These are phyloP conservation scores for Pestalotiopsis sp. DNA, from an alignment of 2,329 filamentous ascomycete species.

Conservation along the genomic window DNA sequence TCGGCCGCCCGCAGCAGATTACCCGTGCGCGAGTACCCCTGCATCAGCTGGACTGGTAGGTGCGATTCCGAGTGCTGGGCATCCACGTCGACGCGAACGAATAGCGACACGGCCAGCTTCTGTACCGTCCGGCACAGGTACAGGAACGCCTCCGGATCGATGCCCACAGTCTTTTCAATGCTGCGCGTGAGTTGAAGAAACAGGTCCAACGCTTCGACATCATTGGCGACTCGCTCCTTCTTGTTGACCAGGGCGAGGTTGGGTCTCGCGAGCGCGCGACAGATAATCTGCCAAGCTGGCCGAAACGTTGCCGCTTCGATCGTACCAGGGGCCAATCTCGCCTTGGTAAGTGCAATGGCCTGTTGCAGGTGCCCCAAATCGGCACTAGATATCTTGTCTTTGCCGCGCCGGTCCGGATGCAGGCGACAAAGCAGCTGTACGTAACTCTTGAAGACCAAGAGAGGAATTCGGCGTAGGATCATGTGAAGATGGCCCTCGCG, in stretches of 20 bases:
- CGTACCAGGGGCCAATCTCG: slow-evolving; percentile 26
- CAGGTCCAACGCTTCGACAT: slow-evolving; percentile 30
- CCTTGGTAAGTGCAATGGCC: slow-evolving; percentile 34
- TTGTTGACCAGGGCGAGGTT: slow-evolving; percentile 31
- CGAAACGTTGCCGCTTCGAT: slow-evolving; percentile 33
- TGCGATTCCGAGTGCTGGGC: neutral
- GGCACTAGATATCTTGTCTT: slow-evolving; percentile 19
- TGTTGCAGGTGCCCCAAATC: slow-evolving; percentile 30
- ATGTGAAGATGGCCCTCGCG: slow-evolving; percentile 20
- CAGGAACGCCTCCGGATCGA: slow-evolving; percentile 37
- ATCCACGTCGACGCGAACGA: slow-evolving; percentile 12
- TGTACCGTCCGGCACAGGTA: slow-evolving; percentile 35
- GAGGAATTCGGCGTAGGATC: slow-evolving; percentile 31
- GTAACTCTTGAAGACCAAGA: slow-evolving; percentile 49
- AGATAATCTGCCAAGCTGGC: slow-evolving; percentile 44
- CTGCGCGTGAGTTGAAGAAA: slow-evolving; percentile 32
- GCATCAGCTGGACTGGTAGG: neutral
- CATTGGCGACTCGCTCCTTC: slow-evolving; percentile 19
- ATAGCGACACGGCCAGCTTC: slow-evolving; percentile 27
- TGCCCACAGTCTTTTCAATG: slow-evolving; percentile 29
- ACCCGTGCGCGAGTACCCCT: neutral
- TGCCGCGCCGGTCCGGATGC: slow-evolving; percentile 28
- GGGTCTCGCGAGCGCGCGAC: slow-evolving; percentile 38
- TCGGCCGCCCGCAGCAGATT: slow-evolving; percentile 3
- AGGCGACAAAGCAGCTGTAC: slow-evolving; percentile 51